Evolutionary conservation across 2,329 filamentous ascomycete genomes (phyloP).

Genomic region (Monascus ruber): DNA sequence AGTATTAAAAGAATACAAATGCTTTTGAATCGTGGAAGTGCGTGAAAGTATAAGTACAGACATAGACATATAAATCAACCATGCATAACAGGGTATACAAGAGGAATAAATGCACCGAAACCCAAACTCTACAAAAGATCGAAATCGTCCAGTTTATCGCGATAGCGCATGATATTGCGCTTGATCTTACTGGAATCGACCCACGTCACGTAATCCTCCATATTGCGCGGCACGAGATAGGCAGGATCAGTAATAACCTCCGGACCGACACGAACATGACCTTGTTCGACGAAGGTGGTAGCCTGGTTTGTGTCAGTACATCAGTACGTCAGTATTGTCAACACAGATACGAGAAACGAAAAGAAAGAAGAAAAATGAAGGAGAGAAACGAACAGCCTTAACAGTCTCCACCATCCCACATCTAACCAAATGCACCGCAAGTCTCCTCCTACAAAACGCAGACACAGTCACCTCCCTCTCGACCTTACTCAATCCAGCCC

Average conservation of each 20-base stretch:
- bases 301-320: constrained; percentile 17
- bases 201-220: constrained; percentile 97
- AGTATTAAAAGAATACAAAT: too few species aligned
- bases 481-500: constrained; percentile 56
- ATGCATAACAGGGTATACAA: neutral
- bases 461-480: constrained; percentile 83
- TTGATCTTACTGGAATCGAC: constrained; percentile 94
- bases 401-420: constrained; percentile 87
- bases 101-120: neutral
- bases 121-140: constrained; percentile 58
- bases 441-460: constrained; percentile 69
- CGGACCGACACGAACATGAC: constrained; percentile 82
- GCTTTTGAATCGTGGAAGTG: too few species aligned
- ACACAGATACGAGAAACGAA: constrained; percentile 1
- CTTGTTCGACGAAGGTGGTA: constrained; percentile 80
- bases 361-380: constrained; percentile 2
- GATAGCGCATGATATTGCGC: constrained; percentile 87
- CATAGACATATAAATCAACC: too few species aligned
- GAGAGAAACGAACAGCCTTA: constrained; percentile 47
- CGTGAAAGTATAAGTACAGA: too few species aligned
- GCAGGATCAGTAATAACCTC: constrained; percentile 84
- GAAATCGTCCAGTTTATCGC: constrained; percentile 91
- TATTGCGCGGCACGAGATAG: constrained; percentile 74
- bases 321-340: constrained; percentile 5
- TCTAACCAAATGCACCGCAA: constrained; percentile 85